These are phyloP conservation scores for Fraxinus greggii DNA, from an alignment of 305 asterid genomes.

Conservation along the genomic window DNA sequence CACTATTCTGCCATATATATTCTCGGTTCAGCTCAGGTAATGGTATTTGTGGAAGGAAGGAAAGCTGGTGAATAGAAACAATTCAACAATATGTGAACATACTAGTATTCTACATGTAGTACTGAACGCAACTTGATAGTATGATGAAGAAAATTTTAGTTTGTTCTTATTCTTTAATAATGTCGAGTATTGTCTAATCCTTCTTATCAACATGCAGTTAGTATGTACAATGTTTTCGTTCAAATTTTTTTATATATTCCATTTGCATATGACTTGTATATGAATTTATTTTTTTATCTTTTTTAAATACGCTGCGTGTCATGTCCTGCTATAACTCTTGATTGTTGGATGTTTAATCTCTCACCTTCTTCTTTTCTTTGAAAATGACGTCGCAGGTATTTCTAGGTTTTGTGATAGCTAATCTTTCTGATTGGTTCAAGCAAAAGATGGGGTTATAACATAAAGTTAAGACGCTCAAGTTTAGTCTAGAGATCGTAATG, in stretches of 20 bases:
- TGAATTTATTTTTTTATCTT: too few relatives aligned
- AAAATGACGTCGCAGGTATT: constrained; percentile 64
- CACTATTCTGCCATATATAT: constrained; percentile 88
- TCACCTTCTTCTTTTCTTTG: background rate
- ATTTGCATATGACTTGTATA: background rate
- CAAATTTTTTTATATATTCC: background rate
- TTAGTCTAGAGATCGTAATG: background rate
- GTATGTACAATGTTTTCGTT: background rate
- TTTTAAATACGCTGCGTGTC: background rate
- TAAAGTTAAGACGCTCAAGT: background rate
- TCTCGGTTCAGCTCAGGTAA: constrained; percentile 92
- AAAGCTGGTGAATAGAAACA: background rate
- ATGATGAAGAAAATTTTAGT: background rate
- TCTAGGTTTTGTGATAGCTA: constrained; percentile 88
- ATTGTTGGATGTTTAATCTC: background rate
- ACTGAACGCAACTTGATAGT: background rate
- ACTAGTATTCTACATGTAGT: background rate
- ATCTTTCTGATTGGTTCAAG: constrained; percentile 69
- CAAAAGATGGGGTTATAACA: constrained; percentile 67
- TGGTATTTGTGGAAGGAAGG: background rate
- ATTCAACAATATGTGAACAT: background rate
- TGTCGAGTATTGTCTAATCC: background rate
- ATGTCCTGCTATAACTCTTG: background rate
- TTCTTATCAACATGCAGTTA: background rate
- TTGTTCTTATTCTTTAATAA: background rate